Evolutionary conservation across 768 basidiomycete species (phyloP).

Genomic region (Termitomyces sp.): DNA sequence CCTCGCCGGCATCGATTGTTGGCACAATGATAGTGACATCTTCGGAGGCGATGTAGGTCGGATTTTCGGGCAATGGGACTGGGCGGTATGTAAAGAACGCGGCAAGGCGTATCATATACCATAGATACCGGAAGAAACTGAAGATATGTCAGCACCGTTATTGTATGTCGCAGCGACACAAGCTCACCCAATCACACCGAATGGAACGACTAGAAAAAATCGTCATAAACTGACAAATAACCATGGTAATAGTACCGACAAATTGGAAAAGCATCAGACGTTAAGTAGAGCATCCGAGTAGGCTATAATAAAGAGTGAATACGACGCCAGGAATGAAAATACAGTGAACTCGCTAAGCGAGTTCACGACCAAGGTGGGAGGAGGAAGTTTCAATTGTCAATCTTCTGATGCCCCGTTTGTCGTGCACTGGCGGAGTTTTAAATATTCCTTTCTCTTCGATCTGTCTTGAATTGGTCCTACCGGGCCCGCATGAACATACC

Average conservation of each 20-base stretch:
- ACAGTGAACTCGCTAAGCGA: constrained; percentile 14
- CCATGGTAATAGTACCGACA: constrained; percentile 48
- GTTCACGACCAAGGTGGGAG: constrained; percentile 5
- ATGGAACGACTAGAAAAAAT: constrained; percentile 68
- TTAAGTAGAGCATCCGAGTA: constrained; percentile 74
- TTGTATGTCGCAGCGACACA: not conserved
- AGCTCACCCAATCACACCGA: constrained; percentile 77
- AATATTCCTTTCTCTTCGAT: not conserved
- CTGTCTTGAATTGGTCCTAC: not conserved
- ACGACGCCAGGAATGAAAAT: constrained; percentile 27
- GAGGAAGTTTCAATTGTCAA: constrained; percentile 1
- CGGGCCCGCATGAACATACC: not conserved
- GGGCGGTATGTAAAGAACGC: constrained; percentile 81
- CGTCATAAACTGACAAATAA: constrained; percentile 9
- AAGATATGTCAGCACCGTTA: constrained; percentile 10
- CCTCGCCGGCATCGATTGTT: constrained; percentile 93
- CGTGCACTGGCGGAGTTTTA: not conserved
- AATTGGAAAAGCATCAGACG: constrained; percentile 85
- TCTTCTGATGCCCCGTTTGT: constrained; percentile 7
- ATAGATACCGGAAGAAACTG: constrained; percentile 91
- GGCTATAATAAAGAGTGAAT: constrained; percentile 32
- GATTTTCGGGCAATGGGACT: constrained; percentile 85
- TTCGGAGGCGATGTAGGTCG: constrained; percentile 84
- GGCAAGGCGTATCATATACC: constrained; percentile 81
- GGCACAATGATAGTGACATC: constrained; percentile 97